phyloP scores from a whole-genome alignment of 2,329 filamentous ascomycete genomes.

The Colletotrichum siamense region DNA sequence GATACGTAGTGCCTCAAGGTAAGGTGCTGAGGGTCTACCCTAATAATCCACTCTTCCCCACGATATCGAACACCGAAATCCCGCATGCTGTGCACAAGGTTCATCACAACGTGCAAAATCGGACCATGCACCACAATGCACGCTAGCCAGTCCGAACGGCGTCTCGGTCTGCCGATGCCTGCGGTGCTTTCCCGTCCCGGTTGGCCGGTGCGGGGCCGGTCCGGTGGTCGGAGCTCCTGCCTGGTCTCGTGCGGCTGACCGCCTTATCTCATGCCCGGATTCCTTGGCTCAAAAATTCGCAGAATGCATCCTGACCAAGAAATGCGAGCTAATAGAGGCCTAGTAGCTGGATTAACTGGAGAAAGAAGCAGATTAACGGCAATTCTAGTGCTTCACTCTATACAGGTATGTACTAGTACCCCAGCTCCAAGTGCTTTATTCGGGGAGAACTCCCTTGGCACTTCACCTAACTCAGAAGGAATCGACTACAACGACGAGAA shows the following conservation, averaged over 20 bases:
- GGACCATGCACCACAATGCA: background rate
- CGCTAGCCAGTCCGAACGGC: background rate
- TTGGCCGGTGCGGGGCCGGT: constrained; percentile 2
- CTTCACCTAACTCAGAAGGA: background rate
- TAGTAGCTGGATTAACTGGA: background rate
- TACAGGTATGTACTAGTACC: background rate
- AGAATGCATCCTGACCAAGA: too few relatives aligned
- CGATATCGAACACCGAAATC: background rate
- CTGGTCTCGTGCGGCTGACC: background rate
- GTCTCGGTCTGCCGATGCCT: background rate
- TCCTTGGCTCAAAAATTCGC: too few relatives aligned
- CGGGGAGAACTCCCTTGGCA: background rate
- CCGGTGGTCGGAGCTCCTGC: background rate
- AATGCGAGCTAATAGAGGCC: too few relatives aligned
- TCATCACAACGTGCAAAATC: background rate
- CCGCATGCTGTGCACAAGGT: background rate
- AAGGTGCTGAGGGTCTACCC: background rate
- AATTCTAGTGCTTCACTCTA: background rate
- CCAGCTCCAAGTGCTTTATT: background rate
- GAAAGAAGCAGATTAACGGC: background rate
- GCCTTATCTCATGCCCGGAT: background rate
- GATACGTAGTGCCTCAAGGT: background rate
- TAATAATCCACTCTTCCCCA: background rate
- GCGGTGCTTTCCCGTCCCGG: background rate
- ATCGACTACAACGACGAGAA: background rate